Evolutionary conservation across 495 filamentous ascomycete genomes (phyloP), one percentile per base, ranked within the genome.

Genomic region (Talaromyces thailandensis): DNA sequence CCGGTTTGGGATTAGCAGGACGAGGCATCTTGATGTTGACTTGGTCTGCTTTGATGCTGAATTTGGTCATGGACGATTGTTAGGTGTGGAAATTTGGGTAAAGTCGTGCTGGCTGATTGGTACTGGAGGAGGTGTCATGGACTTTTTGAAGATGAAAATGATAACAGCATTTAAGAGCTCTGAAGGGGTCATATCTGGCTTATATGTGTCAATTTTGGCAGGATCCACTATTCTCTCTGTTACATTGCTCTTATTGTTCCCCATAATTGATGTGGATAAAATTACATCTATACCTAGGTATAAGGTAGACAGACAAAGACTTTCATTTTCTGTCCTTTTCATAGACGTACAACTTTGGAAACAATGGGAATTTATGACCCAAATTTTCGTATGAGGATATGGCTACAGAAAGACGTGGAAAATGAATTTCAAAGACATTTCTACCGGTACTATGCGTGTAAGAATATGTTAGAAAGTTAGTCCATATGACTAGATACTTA

Each of bases 11-110:
- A 25, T n/a, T 6, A 35, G 45, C 48, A 32, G 61, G 53, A 28
- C 61, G 53, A 35, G 61, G 61, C 61, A 62, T 62, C 14, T 57
- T 57, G 53, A 31, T 65, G 18, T 63, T 56, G 16, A 35, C 28
- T 28, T 64, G 43, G 7, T 58, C 31, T 37, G 16, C 29, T n/a
- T 40, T 40, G 40, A 11, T 32, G 14, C 6, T 35, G 11, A 16
- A 35, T 58, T 18, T 35, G 43, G 43, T 7, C 18, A 48, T 48
- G 16, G 43, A 48, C 18, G 43, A 21, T 21, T 48, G 43, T 48
- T 48, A 14, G 4, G 21, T n/a, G 6, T 48, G 59, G 26, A 18
- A 29, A 6, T 29, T 2, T 26, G 18, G 24, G 45, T n/a, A 40
- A 11, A 2, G 59, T 25, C 12, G 59, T 4, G 43, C 14, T 57